Base-by-base conservation (phyloP, 257 asterid species). In the Eucommia ulmoides region DNA sequence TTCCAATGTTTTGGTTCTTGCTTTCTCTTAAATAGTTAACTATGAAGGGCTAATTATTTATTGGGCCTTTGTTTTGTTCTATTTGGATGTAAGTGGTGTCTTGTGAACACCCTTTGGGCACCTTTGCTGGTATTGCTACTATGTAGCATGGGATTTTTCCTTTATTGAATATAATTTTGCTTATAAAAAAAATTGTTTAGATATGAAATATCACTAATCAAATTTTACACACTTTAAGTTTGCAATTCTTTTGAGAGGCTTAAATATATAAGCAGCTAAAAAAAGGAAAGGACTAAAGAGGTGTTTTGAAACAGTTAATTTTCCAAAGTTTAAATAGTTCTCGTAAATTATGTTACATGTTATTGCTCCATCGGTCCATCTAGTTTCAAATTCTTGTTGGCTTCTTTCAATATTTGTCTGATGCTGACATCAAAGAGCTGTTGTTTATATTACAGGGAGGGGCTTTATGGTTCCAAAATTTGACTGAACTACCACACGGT, bases 391-490 rank as follows among this genome's bases (percentile, higher is more conserved):
- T 1, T 47, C 62, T 49, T 21, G 2, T 50, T 41, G 54, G 49
- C 45, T 53, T 41, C 15, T n/a, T 23, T 3, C 23, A 45, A 9
- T 17, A 15, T 23, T 52, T 21, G 11, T 46, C 12, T 45, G 33
- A 22, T 60, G 51, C 58, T 45, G 19, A 45, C 23, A 22, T 51
- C 21, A 51, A 45, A 10, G 53, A 68, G 60, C 23, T 48, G 58
- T 55, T 53, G 33, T 25, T 2, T 17, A 50, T 29, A 35, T 69
- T 65, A 51, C 80, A 89, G 98, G 98, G 96, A 46, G 98, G 98
- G 26, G 42, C 58, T 41, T 65, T 86, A 45, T 91, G 98, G 96
- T 91, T 91, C 74, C 88, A 78, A 68, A 74, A 86, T 66, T 73
- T 91, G 77, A 78, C 84, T 15, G 94, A 81, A 50, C 70, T 55